Percentiles rank a stretch among this genome's conserved stretches.
phyloP scores from a whole-genome alignment of 169 alveolate genomes.

The Eimeria zaria region DNA sequence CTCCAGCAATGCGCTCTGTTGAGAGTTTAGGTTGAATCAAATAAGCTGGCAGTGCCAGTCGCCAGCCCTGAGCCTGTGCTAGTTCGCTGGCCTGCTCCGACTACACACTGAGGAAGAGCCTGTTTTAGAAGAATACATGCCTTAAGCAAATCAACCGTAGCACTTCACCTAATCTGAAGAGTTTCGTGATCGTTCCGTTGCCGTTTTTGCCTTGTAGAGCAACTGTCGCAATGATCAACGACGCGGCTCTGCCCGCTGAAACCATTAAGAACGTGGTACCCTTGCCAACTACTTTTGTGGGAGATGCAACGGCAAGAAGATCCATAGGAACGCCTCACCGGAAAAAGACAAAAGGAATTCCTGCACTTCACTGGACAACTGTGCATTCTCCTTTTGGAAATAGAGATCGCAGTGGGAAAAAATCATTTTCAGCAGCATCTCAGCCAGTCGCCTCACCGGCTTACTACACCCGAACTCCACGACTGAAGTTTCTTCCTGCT shows the following conservation, averaged over 20 bases:
- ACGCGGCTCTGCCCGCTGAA: background rate
- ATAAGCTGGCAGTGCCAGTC: background rate
- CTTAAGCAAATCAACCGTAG: background rate
- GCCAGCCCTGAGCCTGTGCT: background rate
- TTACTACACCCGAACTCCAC: background rate
- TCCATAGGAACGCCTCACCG: background rate
- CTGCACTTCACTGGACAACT: conserved; percentile 75
- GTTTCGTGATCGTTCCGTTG: background rate
- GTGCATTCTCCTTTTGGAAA: conserved; percentile 36
- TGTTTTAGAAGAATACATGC: background rate
- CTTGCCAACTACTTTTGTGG: background rate
- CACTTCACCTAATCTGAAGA: background rate
- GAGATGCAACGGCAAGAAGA: background rate
- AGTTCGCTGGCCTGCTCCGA: background rate
- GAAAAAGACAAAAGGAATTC: conserved; percentile 45
- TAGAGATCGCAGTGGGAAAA: conserved; percentile 47
- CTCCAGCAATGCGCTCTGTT: background rate
- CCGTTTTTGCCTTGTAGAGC: background rate
- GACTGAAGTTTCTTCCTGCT: background rate
- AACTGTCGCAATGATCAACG: conserved; percentile 1
- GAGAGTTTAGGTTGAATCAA: background rate
- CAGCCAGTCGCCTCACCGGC: conserved; percentile 6
- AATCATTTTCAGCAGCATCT: conserved; percentile 40
- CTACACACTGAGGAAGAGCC: background rate
- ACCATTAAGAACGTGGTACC: background rate